Conservation (phyloP, 139 green algal species). For the Volvox reticuliferus region DNA sequence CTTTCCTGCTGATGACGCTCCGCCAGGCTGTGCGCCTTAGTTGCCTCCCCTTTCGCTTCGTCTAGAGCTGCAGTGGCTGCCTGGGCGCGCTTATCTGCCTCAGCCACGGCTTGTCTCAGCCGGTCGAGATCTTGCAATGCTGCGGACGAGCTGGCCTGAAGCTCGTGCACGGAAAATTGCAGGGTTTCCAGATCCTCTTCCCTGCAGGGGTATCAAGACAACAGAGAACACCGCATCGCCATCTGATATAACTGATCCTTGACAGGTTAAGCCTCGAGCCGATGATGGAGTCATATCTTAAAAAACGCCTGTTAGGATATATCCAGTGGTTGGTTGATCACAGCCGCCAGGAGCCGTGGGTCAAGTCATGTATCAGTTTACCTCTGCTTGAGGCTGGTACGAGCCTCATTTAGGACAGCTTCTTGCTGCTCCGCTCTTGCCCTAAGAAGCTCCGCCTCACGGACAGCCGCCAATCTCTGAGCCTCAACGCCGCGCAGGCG, state of each 20-base stretch:
- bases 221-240: too few species aligned
- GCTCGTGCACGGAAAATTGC: constrained; percentile 47
- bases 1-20: constrained; percentile 61
- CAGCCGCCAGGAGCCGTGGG: too few species aligned
- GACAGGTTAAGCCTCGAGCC: too few species aligned
- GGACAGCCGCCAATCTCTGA: constrained; percentile 37
- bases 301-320: too few species aligned
- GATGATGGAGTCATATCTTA: too few species aligned
- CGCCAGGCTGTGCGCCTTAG: constrained; percentile 40
- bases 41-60: constrained; percentile 46
- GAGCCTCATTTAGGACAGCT: neutral
- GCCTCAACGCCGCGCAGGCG: constrained; percentile 52
- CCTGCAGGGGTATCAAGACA: constrained; percentile 14
- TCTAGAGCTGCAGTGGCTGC: constrained; percentile 38
- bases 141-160: neutral
- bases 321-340: too few species aligned
- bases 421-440: constrained; percentile 7
- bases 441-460: constrained; percentile 44
- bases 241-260: too few species aligned
- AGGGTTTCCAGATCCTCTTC: constrained; percentile 59
- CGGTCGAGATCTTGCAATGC: neutral
- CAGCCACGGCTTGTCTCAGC: neutral
- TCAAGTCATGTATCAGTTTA: neutral
- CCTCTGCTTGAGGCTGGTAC: constrained; percentile 42
- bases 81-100: constrained; percentile 33